Base-by-base conservation (phyloP, 2,329 filamentous ascomycete genomes). In the Falciphora oryzae region DNA sequence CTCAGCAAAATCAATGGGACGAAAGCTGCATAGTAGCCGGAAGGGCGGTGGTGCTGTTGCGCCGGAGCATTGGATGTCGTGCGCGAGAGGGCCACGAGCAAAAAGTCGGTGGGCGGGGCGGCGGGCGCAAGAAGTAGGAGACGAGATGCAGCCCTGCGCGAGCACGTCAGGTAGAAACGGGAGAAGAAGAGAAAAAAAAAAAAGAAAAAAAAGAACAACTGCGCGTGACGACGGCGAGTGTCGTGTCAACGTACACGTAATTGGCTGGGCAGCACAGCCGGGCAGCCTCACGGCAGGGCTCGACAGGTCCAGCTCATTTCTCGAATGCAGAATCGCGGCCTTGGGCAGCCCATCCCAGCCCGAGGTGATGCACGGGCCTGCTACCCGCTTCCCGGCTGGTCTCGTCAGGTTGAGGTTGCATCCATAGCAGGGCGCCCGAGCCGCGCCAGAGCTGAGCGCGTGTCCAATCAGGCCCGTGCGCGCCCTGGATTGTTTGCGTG, bases 241-340 rank as follows among this genome's bases (percentile, higher is more conserved):
- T 53, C 44, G 44, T 53, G 44, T 53, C 44, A 53, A 22, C n/a
- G 22, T 53, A n/a, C 44, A 53, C 44, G 44, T 53, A 53, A 25
- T 53, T 53, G 44, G 8, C 22, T 53, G 44, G 44, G 44, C 44
- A 53, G 44, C 22, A n/a, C n/a, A 44, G 18, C 44, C n/a, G 44
- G 38, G n/a, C 44, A 53, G 44, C 44, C 44, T 53, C 44, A 53
- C 44, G 44, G 44, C 18, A 53, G 44, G 44, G 22, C 44, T 53
- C 44, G 44, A 53, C 44, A 53, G 44, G 44, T 53, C 44, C 44
- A 25, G 44, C 44, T 53, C 44, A 53, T 53, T 53, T 53, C 44
- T 25, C 44, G n/a, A 25, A 22, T 53, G 44, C 44, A 53, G 44
- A 44, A 53, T 53, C 22, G 44, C 44, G 44, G 10, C 44, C 22